Conservation (phyloP, 257 asterid genomes). For the Solanum tarijense region DNA sequence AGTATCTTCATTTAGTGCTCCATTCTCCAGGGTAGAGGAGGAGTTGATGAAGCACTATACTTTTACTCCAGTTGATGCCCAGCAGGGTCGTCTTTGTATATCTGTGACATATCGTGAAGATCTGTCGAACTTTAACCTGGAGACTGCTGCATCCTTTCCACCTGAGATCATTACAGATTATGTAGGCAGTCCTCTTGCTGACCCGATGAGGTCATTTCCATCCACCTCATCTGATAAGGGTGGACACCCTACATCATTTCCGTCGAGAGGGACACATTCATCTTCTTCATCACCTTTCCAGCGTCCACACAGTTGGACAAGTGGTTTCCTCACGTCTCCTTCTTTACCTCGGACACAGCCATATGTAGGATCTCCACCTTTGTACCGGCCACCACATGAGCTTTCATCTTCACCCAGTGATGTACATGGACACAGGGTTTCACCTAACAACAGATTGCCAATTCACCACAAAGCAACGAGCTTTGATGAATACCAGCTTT, state of each 20-base stretch:
- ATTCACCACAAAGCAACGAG: constrained; percentile 30
- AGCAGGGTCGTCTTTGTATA: constrained; percentile 73
- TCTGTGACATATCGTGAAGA: constrained; percentile 73
- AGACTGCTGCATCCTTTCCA: constrained; percentile 55
- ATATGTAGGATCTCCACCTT: constrained; percentile 62
- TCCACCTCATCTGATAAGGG: constrained; percentile 37
- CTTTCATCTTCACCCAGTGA: constrained; percentile 53
- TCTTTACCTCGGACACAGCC: constrained; percentile 41
- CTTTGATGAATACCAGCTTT: constrained; percentile 58
- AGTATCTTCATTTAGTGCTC: constrained; percentile 61
- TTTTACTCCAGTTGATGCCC: constrained; percentile 71
- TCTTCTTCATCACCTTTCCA: constrained; percentile 50
- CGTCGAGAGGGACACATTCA: constrained; percentile 35
- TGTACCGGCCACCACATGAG: constrained; percentile 49
- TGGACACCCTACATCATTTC: constrained; percentile 35
- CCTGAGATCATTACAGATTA: constrained; percentile 80
- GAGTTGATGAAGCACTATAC: constrained; percentile 55
- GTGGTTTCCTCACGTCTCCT: constrained; percentile 62
- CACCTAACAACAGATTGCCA: constrained; percentile 32
- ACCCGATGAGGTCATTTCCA: constrained; percentile 69
- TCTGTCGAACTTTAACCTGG: constrained; percentile 65
- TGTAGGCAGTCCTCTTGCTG: constrained; percentile 92
- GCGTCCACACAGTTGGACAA: constrained; percentile 94
- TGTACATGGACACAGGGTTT: constrained; percentile 27
- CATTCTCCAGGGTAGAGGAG: constrained; percentile 75